Base-by-base conservation (phyloP, 2,329 filamentous ascomycete species). In the Fusarium setosum region DNA sequence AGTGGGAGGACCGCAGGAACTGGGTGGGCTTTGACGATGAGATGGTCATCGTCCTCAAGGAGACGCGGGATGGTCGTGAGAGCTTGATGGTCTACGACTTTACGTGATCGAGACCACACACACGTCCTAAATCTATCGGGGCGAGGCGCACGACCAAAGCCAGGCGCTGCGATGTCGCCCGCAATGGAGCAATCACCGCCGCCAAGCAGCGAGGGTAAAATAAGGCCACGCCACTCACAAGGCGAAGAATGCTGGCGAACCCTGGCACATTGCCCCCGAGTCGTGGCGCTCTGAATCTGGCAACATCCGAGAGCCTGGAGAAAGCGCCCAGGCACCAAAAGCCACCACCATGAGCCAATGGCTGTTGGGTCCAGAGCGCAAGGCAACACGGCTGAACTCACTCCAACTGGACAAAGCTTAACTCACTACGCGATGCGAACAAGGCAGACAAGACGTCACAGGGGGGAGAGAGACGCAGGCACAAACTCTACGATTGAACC, bases 1-100 rank as follows among this genome's bases (percentile, higher is more conserved):
- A 74, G 35, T 80, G 80, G 75, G 81, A 85, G 32, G 83, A 83
- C 58, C 76, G 79, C 47, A 79, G 83, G 59, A 86, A 86, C 50
- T 95, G 91, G 87, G 88, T 97, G 9, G 93, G 92, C 0, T 97
- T 97, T 72, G 93, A 97, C 72, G 93, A 97, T 40, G 92, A 97
- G 77, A 93, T 93, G 80, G 92, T 97, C n/a, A 90, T 97, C 62
- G 88, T 97, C 38, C 82, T 97, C 49, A 90, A 92, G 66, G 92
- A 95, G 77, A 86, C 87, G 65, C 77, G 80, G 23, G 81, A 86
- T 23, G 92, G 92, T 2, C 84, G 85, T 35, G 92, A 95, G 74
- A 89, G 90, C 61, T 77, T 97, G 63, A 86, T 94, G 73, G 89
- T 96, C 40, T 97, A 97, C 74, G 92, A 97, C 77, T 97, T 97